These are phyloP conservation scores for Tetrahymena borealis DNA, from an alignment of 73 alveolate genomes.

Conservation along the genomic window DNA sequence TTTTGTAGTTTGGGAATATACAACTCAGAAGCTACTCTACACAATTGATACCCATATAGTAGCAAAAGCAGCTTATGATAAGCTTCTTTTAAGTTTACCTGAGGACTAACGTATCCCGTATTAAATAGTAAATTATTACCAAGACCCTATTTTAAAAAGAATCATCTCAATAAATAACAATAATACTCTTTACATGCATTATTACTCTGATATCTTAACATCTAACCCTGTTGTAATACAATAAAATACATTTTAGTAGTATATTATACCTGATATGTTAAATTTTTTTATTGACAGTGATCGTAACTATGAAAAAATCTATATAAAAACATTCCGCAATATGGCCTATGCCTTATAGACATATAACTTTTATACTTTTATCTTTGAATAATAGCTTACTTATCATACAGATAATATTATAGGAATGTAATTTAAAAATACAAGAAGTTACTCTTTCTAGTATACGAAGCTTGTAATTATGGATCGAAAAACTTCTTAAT, in stretches of 20 bases:
- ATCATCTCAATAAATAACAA: not conserved
- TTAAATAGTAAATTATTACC: not conserved
- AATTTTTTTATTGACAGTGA: not conserved
- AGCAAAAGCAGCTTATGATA: not conserved
- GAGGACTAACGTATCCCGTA: not conserved
- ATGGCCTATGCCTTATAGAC: not conserved
- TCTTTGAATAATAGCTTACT: not conserved
- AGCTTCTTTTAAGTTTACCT: not conserved
- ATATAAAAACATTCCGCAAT: not conserved
- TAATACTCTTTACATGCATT: not conserved
- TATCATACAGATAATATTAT: not conserved
- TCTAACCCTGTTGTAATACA: not conserved
- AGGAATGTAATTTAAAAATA: not conserved
- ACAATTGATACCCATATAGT: not conserved
- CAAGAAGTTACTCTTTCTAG: not conserved
- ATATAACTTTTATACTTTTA: not conserved
- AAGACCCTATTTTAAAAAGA: not conserved
- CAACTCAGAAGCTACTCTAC: not conserved
- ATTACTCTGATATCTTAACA: not conserved
- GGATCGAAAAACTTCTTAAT: not conserved
- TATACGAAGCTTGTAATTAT: not conserved
- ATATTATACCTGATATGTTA: not conserved
- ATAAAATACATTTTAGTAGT: not conserved
- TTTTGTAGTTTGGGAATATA: not conserved
- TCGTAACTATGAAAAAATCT: not conserved